Conservation (phyloP, 768 basidiomycete species). For the Boletus sensibilis region DNA sequence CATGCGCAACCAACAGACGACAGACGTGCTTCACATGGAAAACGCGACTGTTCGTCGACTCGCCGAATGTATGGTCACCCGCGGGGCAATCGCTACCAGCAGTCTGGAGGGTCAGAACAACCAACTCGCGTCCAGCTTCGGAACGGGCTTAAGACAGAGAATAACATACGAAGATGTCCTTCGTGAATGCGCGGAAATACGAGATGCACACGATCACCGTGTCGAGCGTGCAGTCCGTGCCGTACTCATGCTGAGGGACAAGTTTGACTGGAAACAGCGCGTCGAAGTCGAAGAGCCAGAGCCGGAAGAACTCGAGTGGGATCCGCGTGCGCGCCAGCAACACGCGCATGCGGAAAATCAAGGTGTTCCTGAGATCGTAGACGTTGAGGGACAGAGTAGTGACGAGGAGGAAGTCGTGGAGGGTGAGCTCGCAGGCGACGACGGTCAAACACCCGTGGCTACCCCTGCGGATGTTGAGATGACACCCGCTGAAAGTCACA, state of each 20-base stretch:
- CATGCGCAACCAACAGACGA: slow-evolving; percentile 77
- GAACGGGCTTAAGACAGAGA: slow-evolving; percentile 21
- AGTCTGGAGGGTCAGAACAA: slow-evolving; percentile 43
- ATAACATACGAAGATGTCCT: slow-evolving; percentile 57
- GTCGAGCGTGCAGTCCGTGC: slow-evolving; percentile 79
- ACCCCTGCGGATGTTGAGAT: slow-evolving; percentile 27
- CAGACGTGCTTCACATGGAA: slow-evolving; percentile 69
- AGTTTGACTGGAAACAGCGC: slow-evolving; percentile 81
- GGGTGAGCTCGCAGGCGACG: slow-evolving; percentile 33
- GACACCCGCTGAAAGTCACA: slow-evolving; percentile 7
- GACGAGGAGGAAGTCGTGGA: slow-evolving; percentile 41
- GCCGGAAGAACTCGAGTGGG: slow-evolving; percentile 75
- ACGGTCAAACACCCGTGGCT: slow-evolving; percentile 25
- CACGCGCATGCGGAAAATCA: slow-evolving; percentile 6
- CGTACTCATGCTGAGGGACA: slow-evolving; percentile 73
- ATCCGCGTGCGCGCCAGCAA: slow-evolving; percentile 44
- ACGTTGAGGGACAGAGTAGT: slow-evolving; percentile 35
- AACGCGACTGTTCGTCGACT: slow-evolving; percentile 70
- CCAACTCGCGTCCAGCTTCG: slow-evolving; percentile 27
- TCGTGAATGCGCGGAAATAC: slow-evolving; percentile 63
- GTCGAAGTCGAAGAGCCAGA: slow-evolving; percentile 78
- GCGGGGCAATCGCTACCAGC: slow-evolving; percentile 44
- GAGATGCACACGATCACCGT: slow-evolving; percentile 68
- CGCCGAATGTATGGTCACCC: slow-evolving; percentile 62
- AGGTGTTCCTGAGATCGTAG: slow-evolving; percentile 20